Evolutionary conservation across 805 yeast species (phyloP), one percentile per base, ranked within the genome.

Genomic region (Kregervanrija pseudodelftensis): DNA sequence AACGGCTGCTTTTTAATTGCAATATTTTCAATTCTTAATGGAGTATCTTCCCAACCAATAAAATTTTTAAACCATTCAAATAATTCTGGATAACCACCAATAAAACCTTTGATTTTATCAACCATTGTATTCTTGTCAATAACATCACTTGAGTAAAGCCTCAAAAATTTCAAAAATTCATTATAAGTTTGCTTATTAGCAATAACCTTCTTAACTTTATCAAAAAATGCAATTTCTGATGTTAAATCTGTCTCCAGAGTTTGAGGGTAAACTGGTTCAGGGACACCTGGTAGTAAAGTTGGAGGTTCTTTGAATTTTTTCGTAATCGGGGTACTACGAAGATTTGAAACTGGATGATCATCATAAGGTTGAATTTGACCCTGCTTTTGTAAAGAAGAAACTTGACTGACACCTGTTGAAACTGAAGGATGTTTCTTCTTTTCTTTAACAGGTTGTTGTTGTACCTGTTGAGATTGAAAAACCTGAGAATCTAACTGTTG

Each of bases 51-150:
- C 61, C 76, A 91, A 9, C 95, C 95, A 47, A 93, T 95, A 68
- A 90, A 91, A 52, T 76, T 71, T 63, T 88, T 89, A 72, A 93
- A 93, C 98, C 98, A 90, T 44, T 78, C 80, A 57, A 86, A 75
- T 48, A 93, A 70, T 49, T 89, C 96, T 28, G 77, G 74, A 55
- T 81, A 82, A 8, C 78, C 75, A 28, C 97, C 97, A 57, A 93
- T 72, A 58, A 88, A 93, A 3, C 85, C 81, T 47, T 87, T 91
- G 8, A 82, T 91, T 51, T 93, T 77, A 58, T 81, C 89, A 33
- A 91, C 87, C 47, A 93, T 73, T 12, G 91, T 82, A 44, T 73
- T 76, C 51, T 84, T 82, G 59, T 88, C 96, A 51, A 93, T 83
- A 46, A 93, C 79, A 56, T 89, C 96, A 60, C 90, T 96, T 2